phyloP scores from a whole-genome alignment of 805 yeast genomes.

The Yamadazyma takamatsuzukensis region DNA sequence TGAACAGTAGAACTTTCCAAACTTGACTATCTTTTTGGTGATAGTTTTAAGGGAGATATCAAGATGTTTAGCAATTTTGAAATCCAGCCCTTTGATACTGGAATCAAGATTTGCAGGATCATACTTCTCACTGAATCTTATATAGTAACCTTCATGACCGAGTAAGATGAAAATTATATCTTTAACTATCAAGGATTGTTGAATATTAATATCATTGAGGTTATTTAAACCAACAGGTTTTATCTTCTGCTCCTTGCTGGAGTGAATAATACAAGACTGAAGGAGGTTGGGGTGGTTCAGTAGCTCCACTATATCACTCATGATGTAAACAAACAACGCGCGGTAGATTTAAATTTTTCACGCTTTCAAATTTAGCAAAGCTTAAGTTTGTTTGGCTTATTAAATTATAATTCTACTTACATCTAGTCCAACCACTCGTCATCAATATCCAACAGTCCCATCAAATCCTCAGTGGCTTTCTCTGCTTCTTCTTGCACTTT shows the following conservation, averaged over 20 bases:
- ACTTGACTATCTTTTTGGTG: constrained; percentile 54
- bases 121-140: constrained; percentile 62
- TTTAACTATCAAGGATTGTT: constrained; percentile 67
- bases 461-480: constrained; percentile 23
- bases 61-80: constrained; percentile 63
- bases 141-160: constrained; percentile 76
- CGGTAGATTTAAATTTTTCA: neutral
- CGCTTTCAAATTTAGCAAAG: neutral
- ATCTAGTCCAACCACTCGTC: constrained; percentile 11
- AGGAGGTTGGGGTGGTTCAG: constrained; percentile 13
- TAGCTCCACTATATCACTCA: constrained; percentile 16
- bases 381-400: neutral
- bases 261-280: constrained; percentile 7
- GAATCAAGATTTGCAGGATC: constrained; percentile 41
- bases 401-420: too few species aligned
- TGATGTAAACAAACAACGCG: constrained; percentile 4
- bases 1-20: constrained; percentile 62
- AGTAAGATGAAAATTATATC: constrained; percentile 67
- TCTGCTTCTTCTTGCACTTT: constrained; percentile 73
- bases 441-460: constrained; percentile 9
- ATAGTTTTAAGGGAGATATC: constrained; percentile 73
- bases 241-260: constrained; percentile 6
- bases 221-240: constrained; percentile 16
- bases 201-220: constrained; percentile 48
- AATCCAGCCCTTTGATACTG: constrained; percentile 68